Conservation (phyloP, 805 yeast genomes). For the Candida tallmaniae region DNA sequence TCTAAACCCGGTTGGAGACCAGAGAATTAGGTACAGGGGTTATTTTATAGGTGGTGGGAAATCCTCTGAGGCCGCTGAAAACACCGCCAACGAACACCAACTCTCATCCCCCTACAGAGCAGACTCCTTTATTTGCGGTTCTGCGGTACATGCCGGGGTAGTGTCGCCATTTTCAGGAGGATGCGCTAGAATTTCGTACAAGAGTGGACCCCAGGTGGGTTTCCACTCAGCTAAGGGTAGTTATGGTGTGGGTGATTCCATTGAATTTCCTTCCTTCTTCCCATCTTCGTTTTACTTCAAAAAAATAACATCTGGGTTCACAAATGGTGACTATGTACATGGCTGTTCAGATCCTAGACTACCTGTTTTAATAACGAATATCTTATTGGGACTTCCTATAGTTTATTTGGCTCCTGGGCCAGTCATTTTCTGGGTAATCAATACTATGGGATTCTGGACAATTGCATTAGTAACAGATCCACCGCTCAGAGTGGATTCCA, state of each 20-base stretch:
- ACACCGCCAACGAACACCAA: slow-evolving; percentile 5
- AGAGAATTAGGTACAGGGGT: slow-evolving; percentile 63
- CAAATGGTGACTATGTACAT: slow-evolving; percentile 16
- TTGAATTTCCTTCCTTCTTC: slow-evolving; percentile 66
- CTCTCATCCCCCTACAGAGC: slow-evolving; percentile 70
- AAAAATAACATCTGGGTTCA: slow-evolving; percentile 18
- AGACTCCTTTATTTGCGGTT: slow-evolving; percentile 85
- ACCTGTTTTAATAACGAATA: slow-evolving; percentile 50
- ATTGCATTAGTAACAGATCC: slow-evolving; percentile 74
- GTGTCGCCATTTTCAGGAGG: slow-evolving; percentile 76
- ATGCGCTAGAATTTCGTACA: slow-evolving; percentile 58
- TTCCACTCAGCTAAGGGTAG: slow-evolving; percentile 50
- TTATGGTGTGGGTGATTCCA: slow-evolving; percentile 49
- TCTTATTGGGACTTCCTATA: slow-evolving; percentile 59
- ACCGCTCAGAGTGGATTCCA: slow-evolving; percentile 57
- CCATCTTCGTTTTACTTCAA: slow-evolving; percentile 69
- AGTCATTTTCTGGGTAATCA: slow-evolving; percentile 51
- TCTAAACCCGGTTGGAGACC: slow-evolving; percentile 67
- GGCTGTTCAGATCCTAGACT: slow-evolving; percentile 72
- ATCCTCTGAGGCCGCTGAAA: slow-evolving; percentile 9
- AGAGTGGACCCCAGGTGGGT: slow-evolving; percentile 42
- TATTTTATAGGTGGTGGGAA: slow-evolving; percentile 81
- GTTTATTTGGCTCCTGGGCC: slow-evolving; percentile 46
- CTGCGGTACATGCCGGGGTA: slow-evolving; percentile 83
- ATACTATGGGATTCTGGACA: slow-evolving; percentile 79